Conservation (phyloP, 2,329 filamentous ascomycete genomes). For the Scedosporium boydii region DNA sequence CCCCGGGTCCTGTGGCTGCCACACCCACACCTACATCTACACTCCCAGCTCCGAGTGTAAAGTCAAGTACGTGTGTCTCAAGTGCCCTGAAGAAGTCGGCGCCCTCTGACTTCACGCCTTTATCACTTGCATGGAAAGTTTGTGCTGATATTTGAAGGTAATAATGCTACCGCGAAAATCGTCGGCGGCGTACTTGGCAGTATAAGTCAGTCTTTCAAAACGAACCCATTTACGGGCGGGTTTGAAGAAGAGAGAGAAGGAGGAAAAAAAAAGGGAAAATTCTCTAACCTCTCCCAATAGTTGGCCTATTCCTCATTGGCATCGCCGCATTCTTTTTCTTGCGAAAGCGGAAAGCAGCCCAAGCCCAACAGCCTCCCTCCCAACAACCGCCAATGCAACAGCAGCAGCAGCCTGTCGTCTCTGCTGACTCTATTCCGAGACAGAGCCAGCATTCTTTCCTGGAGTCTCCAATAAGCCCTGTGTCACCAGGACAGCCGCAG, state of each 20-base stretch:
- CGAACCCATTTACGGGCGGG: neutral
- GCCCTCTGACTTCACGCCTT: neutral
- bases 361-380: neutral
- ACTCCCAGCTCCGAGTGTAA: too few species aligned
- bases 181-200: slow-evolving; percentile 9
- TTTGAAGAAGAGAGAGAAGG: too few species aligned
- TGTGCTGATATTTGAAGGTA: neutral
- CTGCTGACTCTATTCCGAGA: neutral
- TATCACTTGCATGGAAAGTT: neutral
- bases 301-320: neutral
- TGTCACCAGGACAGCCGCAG: neutral
- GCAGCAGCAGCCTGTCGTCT: neutral
- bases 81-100: neutral
- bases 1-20: too few species aligned
- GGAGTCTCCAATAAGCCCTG: neutral
- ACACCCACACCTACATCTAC: too few species aligned
- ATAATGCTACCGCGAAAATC: slow-evolving; percentile 1
- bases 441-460: neutral
- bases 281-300: neutral
- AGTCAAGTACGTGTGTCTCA: too few species aligned
- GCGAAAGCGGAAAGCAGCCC: neutral
- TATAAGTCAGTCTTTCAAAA: slow-evolving; percentile 8
- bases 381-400: neutral
- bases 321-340: slow-evolving; percentile 3
- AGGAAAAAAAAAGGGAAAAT: neutral